Base-by-base conservation (phyloP, 495 filamentous ascomycete genomes). In the Daldinia bambusicola region DNA sequence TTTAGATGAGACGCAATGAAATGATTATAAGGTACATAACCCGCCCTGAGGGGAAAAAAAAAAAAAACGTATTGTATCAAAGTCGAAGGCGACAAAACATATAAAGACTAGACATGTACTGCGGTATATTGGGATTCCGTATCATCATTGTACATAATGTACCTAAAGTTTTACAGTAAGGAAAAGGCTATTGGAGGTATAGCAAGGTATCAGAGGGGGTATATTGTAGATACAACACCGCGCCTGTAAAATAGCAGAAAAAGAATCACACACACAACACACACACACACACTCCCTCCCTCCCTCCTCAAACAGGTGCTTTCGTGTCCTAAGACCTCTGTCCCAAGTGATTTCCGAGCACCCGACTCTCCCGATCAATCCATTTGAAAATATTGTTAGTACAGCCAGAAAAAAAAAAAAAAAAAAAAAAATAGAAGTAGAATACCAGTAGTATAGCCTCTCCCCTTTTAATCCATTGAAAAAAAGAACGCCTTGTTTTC, bases 211-310 rank as follows among this genome's bases (percentile, higher is more conserved):
- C 57, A 30, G 51, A 53, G 51, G 64, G 71, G 71, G 71, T 74
- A 74, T 74, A 74, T 67, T 60, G 71, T 67, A 74, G 63, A 70
- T 64, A 74, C 63, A 67, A 55, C 59, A 67, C 43, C 61, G 57
- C 66, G 50, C 62, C 63, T 48, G 71, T 63, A 71, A 61, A 66
- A 59, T 63, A 67, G 52, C 62, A 59, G 63, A 20, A 41, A 41
- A 58, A 41, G 60, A 55, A 70, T 59, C 40, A 55, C 32, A 16
- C 26, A 1, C 26, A 1, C 26, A 26, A 26, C 26, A 26, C 26
- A 26, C 26, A 26, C 26, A 26, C 3, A n/a, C n/a, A n/a, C n/a
- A n/a, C n/a, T n/a, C n/a, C n/a, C n/a, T n/a, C n/a, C 26, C 26
- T 40, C 48, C 61, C 26, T 61, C 50, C 38, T 64, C n/a, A 22